Conservation (phyloP, 495 filamentous ascomycete species). For the Penicillium salamii region DNA sequence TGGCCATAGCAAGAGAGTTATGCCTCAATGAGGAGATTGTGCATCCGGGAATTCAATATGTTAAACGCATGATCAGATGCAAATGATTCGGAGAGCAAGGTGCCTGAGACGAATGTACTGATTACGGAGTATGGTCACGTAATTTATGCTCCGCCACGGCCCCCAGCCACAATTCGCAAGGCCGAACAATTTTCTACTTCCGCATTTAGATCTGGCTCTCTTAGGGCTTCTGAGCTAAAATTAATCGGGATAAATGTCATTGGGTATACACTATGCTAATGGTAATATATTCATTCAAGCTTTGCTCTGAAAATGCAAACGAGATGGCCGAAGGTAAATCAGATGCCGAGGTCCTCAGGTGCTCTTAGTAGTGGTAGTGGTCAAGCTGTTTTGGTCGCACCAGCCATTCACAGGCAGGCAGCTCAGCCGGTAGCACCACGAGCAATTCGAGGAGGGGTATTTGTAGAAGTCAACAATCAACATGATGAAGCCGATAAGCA, state of each 20-base stretch:
- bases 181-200: not conserved
- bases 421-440: slow-evolving; percentile 91
- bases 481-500: slow-evolving; percentile 78
- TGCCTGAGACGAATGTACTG: no score
- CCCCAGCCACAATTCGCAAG: slow-evolving; percentile 1
- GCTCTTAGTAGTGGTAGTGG: slow-evolving; percentile 15
- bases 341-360: no score
- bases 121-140: not conserved
- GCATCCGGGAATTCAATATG: slow-evolving; percentile 17
- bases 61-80: slow-evolving; percentile 8
- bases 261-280: slow-evolving; percentile 17
- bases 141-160: slow-evolving; percentile 2
- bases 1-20: slow-evolving; percentile 34
- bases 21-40: slow-evolving; percentile 9
- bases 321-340: no score
- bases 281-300: slow-evolving; percentile 1
- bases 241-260: not conserved
- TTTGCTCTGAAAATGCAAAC: no score
- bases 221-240: not conserved
- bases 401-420: slow-evolving; percentile 80
- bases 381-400: slow-evolving; percentile 66
- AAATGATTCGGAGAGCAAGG: not conserved
- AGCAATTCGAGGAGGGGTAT: slow-evolving; percentile 65
- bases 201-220: not conserved
- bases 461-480: slow-evolving; percentile 88